Percentiles rank a stretch among this genome's conserved stretches.
Conservation (phyloP, 441 rosid genomes). For the Euphorbia celastroides region DNA sequence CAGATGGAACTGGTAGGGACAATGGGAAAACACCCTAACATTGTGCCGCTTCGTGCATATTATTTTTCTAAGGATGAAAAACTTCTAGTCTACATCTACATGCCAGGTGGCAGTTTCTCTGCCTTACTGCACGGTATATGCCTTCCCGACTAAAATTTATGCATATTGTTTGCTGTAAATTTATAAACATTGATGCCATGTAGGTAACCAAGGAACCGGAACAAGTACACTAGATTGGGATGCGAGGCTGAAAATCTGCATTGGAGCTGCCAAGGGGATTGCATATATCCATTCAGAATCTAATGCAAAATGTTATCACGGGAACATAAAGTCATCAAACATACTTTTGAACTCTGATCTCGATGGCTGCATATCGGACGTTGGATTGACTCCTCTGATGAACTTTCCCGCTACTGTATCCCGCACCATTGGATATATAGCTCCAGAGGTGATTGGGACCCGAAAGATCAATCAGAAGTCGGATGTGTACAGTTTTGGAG, state of each 20-base stretch:
- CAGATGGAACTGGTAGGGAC: constrained; percentile 81
- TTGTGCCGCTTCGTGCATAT: constrained; percentile 69
- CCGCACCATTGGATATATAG: constrained; percentile 72
- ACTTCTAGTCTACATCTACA: constrained; percentile 66
- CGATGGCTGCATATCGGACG: constrained; percentile 57
- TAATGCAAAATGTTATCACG: constrained; percentile 69
- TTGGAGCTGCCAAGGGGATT: constrained; percentile 80
- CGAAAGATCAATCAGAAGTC: constrained; percentile 65
- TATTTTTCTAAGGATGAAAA: constrained; percentile 21
- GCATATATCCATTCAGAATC: constrained; percentile 55
- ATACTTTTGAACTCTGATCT: constrained; percentile 58
- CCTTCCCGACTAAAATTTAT: too few relatives aligned
- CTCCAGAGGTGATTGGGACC: constrained; percentile 74
- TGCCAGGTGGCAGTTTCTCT: constrained; percentile 42
- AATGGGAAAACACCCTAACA: constrained; percentile 59
- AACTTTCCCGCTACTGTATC: constrained; percentile 46
- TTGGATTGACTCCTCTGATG: constrained; percentile 69
- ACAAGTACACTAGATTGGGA: constrained; percentile 72
- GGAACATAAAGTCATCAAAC: constrained; percentile 82
- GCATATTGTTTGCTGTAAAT: constrained; percentile 22
- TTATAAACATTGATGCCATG: constrained; percentile 9
- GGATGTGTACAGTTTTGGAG: constrained; percentile 80
- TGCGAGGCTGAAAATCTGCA: constrained; percentile 63
- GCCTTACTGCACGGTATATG: too few relatives aligned
- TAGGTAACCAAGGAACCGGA: constrained; percentile 59